Percentiles rank a stretch among this genome's conserved stretches.
Evolutionary conservation across 176 grass and related monocot genomes (phyloP).

Genomic region (Oryza glumipatula): DNA sequence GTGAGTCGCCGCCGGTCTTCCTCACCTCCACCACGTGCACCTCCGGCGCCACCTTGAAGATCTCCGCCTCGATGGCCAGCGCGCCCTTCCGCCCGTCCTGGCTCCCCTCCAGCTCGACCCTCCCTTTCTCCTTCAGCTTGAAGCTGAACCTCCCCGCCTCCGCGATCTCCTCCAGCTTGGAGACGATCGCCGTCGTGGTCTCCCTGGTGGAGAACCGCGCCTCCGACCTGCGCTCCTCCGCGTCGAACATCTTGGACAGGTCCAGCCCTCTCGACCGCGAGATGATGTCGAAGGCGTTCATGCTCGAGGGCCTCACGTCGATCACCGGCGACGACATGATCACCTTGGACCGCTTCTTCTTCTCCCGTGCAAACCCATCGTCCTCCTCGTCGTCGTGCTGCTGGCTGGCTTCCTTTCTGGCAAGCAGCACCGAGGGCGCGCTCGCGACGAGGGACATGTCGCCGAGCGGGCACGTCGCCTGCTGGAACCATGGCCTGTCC

Average conservation of each 20-base stretch:
- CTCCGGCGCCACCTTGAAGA: constrained; percentile 79
- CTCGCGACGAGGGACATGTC: neutral
- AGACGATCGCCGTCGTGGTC: constrained; percentile 57
- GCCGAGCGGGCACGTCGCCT: constrained; percentile 46
- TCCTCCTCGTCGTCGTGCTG: neutral
- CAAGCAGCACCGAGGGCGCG: constrained; percentile 25
- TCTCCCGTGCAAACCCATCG: constrained; percentile 13
- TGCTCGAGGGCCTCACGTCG: constrained; percentile 56
- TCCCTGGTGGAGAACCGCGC: constrained; percentile 68
- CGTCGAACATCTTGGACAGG: constrained; percentile 76
- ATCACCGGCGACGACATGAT: constrained; percentile 26
- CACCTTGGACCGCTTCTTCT: constrained; percentile 54
- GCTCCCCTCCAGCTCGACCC: constrained; percentile 76
- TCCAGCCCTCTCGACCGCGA: constrained; percentile 69
- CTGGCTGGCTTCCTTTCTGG: constrained; percentile 12
- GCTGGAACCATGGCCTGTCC: constrained; percentile 72
- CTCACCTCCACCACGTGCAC: constrained; percentile 91
- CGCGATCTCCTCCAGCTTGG: constrained; percentile 80
- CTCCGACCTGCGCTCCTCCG: constrained; percentile 51
- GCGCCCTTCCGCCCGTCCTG: constrained; percentile 65
- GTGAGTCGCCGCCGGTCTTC: constrained; percentile 70
- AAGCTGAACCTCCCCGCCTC: constrained; percentile 56
- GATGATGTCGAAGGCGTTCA: constrained; percentile 97
- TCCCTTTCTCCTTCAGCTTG: constrained; percentile 60
- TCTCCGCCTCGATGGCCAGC: constrained; percentile 72